Evolutionary conservation across 305 asterid species (phyloP), one percentile per base, ranked within the genome.

Genomic region (Fraxinus floribunda): DNA sequence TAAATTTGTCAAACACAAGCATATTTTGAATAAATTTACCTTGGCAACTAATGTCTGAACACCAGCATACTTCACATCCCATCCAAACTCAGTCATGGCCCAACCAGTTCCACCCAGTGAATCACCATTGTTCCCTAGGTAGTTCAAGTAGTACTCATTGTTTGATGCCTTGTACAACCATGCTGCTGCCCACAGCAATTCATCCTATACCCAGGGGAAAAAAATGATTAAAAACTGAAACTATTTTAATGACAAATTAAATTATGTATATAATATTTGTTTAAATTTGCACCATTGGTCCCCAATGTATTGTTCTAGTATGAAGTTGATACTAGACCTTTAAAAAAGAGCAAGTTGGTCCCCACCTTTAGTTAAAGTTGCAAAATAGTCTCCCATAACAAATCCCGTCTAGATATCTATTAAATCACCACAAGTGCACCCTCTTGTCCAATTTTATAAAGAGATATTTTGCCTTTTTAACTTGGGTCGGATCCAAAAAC

Each of bases 61-160:
- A 81, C 99, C 99, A 36, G 99, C 96, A 83, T 97, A 97, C 78
- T 97, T 97, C 7, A 97, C 99, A 80, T 97, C 99, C 99, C 99
- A 97, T 0, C 99, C 97, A 76, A 97, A 97, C 83, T 97, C 99
- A 55, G 97, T 91, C 98, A 97, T 95, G 76, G 93, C 90, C 99
- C 99, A 97, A 41, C 93, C 98, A 71, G 99, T 97, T 39, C 98
- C 99, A 36, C 99, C 99, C 66, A 95, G 97, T 3, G 97, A 86
- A 79, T 97, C 90, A 7, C 95, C 99, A 81, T 97, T 95, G 76
- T 83, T 90, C 22, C 93, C 99, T 4, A 97, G 85, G 88, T 97
- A 97, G 84, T 92, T 82, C 91, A 97, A 86, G 89, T 93, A 97
- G 88, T 86, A 90, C 32, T 78, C 86, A n/a, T 90, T 91, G 83